phyloP scores from a whole-genome alignment of 306 rosid species.

The Amphicarpaea edgeworthii region DNA sequence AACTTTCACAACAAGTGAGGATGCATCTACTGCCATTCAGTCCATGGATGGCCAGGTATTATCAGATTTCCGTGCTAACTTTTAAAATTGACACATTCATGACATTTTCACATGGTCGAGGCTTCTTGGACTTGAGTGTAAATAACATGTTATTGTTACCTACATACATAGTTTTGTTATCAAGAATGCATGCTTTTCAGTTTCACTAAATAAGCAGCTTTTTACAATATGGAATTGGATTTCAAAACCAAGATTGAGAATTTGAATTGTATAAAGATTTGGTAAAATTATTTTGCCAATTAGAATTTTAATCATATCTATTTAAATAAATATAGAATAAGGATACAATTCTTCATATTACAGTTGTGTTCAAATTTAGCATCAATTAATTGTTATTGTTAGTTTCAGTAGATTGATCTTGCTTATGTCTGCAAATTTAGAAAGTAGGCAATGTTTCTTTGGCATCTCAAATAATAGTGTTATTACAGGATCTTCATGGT shows the following conservation, averaged over 20 bases:
- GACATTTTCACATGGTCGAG: slow-evolving; percentile 7
- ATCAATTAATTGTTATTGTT: not conserved
- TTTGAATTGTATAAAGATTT: slow-evolving; percentile 1
- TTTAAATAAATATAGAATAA: slow-evolving; percentile 2
- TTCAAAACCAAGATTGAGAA: slow-evolving; percentile 5
- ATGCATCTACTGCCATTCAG: slow-evolving; percentile 61
- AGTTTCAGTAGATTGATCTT: slow-evolving; percentile 4
- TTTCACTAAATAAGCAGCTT: not conserved
- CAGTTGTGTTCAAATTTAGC: not conserved
- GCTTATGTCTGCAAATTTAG: not conserved
- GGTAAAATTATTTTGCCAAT: not conserved
- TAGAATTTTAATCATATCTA: not conserved
- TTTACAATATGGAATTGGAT: slow-evolving; percentile 22
- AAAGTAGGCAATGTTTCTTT: slow-evolving; percentile 27
- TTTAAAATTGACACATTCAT: slow-evolving; percentile 7
- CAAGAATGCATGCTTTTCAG: too few relatives aligned
- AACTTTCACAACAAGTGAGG: slow-evolving; percentile 56
- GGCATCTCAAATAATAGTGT: slow-evolving; percentile 17
- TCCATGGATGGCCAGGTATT: slow-evolving; percentile 63
- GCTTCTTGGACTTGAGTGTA: too few relatives aligned
- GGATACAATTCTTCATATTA: not conserved
- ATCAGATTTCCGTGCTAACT: slow-evolving; percentile 24
- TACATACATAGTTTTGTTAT: too few relatives aligned
- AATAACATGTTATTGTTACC: too few relatives aligned
- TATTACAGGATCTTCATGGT: slow-evolving; percentile 60